Percentiles rank a stretch among this genome's conserved stretches.
These are phyloP conservation scores for Didymella glomerata DNA, from an alignment of 2,329 filamentous ascomycete genomes.

Conservation along the genomic window DNA sequence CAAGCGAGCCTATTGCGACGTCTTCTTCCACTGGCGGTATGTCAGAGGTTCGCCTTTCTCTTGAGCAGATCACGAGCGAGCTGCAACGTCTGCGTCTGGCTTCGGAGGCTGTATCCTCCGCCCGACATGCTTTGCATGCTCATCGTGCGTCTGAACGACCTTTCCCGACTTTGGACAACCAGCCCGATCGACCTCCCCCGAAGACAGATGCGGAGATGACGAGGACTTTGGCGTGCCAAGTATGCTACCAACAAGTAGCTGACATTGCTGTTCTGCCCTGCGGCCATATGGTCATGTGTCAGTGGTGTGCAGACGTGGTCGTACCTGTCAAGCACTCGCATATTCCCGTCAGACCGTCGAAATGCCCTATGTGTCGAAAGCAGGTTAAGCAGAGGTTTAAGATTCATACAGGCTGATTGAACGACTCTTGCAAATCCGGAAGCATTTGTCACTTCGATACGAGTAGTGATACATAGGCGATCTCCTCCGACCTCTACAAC, in stretches of 20 bases:
- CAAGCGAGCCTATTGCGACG: conserved; percentile 7
- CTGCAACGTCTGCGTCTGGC: conserved; percentile 30
- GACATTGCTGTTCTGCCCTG: conserved; percentile 63
- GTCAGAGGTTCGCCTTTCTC: conserved; percentile 27
- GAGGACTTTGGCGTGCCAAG: conserved; percentile 60
- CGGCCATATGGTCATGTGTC: conserved; percentile 64
- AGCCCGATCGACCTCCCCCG: conserved; percentile 57
- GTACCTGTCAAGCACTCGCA: conserved; percentile 56
- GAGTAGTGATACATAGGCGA: not conserved
- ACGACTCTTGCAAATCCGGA: not conserved
- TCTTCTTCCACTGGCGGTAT: conserved; percentile 14
- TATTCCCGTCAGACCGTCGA: conserved; percentile 49
- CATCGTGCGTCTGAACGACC: conserved; percentile 26
- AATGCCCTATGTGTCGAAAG: conserved; percentile 59
- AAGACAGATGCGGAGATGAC: conserved; percentile 60
- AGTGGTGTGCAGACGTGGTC: conserved; percentile 63
- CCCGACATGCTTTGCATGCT: conserved; percentile 27
- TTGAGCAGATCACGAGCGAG: conserved; percentile 30
- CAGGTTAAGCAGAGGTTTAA: conserved; percentile 56
- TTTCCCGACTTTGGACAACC: conserved; percentile 54
- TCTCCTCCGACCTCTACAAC: not conserved
- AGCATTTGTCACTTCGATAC: not conserved
- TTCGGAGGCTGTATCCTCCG: conserved; percentile 26
- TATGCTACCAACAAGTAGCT: conserved; percentile 62
- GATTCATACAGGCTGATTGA: conserved; percentile 39